Base-by-base conservation (phyloP, 257 asterid genomes). In the Solanum pennellii region DNA sequence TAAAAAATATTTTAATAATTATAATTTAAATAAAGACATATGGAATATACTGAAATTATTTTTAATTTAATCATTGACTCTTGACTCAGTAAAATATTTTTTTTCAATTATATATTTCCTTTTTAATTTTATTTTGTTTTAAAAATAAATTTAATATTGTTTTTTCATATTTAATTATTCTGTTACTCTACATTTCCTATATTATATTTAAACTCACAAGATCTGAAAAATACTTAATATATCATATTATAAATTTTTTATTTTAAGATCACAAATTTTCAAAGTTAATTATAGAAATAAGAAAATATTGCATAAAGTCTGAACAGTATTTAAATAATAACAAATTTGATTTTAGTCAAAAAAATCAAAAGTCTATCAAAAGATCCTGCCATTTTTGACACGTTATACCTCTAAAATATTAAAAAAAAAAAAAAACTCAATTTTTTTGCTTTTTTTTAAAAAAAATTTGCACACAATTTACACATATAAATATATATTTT, bases 321-420 rank as follows among this genome's bases (percentile, higher is more conserved):
- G 83, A 89, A 92, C 79, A 91, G 89, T 88, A 72, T 71, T 85
- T 83, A 85, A 87, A 87, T 85, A 86, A 91, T 89, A 87, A 85
- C 89, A 83, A 85, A 37, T 66, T 71, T 88, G 44, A 80, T 89
- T 87, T 89, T 87, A 66, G 83, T 89, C 33, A 87, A 85, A 86
- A 79, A 85, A 52, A 6, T 7, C 29, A 29, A 29, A 60, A 86
- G 89, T 91, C 92, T 90, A 86, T 89, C 83, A 83, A 87, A 88
- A 65, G 49, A 75, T 88, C 89, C 87, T 77, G 76, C 89, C 88
- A 82, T 88, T 88, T 75, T 87, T 91, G 91, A 91, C 92, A 91
- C 91, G 90, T 86, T 91, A 89, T 82, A 45, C 66, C 83, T 77
- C 91, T 62, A 77, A 12, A 37, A 7, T 75, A 18, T 56, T 1